Percentiles rank a stretch among this genome's conserved stretches.
Evolutionary conservation across 345 rosid species (phyloP).

Genomic region (Gossypium anomalum): DNA sequence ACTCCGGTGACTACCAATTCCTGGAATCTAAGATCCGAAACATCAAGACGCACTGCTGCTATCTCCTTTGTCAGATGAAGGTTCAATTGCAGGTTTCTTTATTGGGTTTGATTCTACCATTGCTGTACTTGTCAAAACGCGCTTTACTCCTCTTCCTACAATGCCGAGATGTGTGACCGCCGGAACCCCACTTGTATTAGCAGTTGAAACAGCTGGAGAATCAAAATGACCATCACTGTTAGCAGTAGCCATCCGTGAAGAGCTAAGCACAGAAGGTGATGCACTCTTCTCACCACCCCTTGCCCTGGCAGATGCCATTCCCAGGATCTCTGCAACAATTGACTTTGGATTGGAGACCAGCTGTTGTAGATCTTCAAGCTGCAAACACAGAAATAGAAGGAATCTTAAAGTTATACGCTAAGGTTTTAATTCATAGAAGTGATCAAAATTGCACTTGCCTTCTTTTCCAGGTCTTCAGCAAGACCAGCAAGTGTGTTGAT

Average conservation of each 20-base stretch:
- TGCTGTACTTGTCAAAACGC: constrained; percentile 49
- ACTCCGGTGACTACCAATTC: neutral
- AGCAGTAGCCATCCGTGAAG: constrained; percentile 55
- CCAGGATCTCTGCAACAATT: constrained; percentile 68
- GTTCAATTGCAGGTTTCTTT: constrained; percentile 58
- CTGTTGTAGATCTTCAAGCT: constrained; percentile 96
- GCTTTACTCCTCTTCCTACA: constrained; percentile 94
- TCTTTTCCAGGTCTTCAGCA: constrained; percentile 79
- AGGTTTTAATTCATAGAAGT: neutral
- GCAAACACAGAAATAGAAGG: constrained; percentile 22
- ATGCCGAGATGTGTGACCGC: constrained; percentile 83
- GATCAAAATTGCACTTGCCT: constrained; percentile 41
- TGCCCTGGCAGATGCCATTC: constrained; percentile 48
- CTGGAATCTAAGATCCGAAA: neutral
- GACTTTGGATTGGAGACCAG: constrained; percentile 59
- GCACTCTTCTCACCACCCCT: constrained; percentile 38
- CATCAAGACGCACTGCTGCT: constrained; percentile 35
- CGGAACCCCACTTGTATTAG: constrained; percentile 58
- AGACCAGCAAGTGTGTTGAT: constrained; percentile 62
- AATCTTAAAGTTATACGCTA: neutral
- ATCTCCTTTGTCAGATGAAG: constrained; percentile 48
- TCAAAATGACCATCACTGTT: constrained; percentile 47
- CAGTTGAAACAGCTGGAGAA: constrained; percentile 68
- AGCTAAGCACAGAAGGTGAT: constrained; percentile 38
- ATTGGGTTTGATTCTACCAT: constrained; percentile 44